phyloP scores from a whole-genome alignment of 2,329 filamentous ascomycete genomes.

The Penicillium sp. region DNA sequence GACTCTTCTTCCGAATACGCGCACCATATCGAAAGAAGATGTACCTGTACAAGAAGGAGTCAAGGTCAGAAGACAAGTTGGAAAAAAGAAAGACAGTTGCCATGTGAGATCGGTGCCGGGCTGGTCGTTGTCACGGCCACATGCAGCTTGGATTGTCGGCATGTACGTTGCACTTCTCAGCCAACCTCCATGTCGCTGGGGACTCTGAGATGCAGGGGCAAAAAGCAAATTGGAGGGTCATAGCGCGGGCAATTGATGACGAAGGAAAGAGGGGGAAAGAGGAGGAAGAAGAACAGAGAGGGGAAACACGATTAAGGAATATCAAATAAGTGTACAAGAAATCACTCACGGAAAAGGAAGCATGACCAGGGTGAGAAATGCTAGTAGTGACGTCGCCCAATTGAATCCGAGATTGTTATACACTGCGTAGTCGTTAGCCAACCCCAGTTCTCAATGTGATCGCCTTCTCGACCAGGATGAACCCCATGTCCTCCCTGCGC shows the following conservation, averaged over 20 bases:
- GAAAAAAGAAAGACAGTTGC: not conserved
- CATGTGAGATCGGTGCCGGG: slow-evolving; percentile 1
- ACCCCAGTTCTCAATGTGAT: not conserved
- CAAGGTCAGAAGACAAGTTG: slow-evolving; percentile 4
- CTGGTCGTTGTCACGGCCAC: not conserved
- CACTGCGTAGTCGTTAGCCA: slow-evolving; percentile 43
- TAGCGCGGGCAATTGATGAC: slow-evolving; percentile 10
- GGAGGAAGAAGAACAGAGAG: not conserved
- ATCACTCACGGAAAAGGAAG: slow-evolving; percentile 51
- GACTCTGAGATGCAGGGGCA: slow-evolving; percentile 16
- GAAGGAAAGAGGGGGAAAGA: not conserved
- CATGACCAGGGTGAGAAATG: slow-evolving; percentile 50
- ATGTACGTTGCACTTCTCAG: not conserved
- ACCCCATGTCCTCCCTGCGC: not conserved
- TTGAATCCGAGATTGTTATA: slow-evolving; percentile 52
- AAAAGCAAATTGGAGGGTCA: slow-evolving; percentile 9
- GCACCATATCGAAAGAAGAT: slow-evolving; percentile 50
- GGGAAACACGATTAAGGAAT: not conserved
- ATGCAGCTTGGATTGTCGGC: slow-evolving; percentile 13
- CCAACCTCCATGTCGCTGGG: slow-evolving; percentile 1
- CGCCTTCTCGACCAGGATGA: not conserved
- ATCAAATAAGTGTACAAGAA: not conserved
- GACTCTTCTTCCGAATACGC: slow-evolving; percentile 47
- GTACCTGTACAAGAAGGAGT: slow-evolving; percentile 35
- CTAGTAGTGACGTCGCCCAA: slow-evolving; percentile 51